Percentiles rank a stretch among this genome's conserved stretches.
Evolutionary conservation across 345 rosid genomes (phyloP).

Genomic region (Heritiera littoralis): DNA sequence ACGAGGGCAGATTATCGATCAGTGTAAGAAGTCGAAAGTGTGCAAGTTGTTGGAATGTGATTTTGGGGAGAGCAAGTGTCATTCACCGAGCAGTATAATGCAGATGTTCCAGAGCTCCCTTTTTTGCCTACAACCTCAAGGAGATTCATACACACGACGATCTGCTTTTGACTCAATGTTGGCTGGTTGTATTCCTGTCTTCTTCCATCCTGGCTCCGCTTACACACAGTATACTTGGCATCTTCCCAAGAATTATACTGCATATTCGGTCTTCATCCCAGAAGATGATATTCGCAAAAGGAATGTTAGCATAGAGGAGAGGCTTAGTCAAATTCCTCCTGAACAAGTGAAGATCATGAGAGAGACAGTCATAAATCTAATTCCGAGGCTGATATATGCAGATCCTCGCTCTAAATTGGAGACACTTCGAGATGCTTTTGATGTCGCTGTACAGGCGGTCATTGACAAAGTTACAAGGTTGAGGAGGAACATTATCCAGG

Average conservation of each 20-base stretch:
- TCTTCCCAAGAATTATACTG: slow-evolving; percentile 75
- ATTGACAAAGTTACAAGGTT: slow-evolving; percentile 76
- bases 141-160: slow-evolving; percentile 86
- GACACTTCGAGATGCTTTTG: slow-evolving; percentile 72
- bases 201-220: slow-evolving; percentile 94
- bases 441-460: slow-evolving; percentile 76
- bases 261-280: slow-evolving; percentile 87
- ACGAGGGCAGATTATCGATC: slow-evolving; percentile 78
- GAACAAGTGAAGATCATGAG: slow-evolving; percentile 76
- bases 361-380: slow-evolving; percentile 71
- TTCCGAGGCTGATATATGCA: slow-evolving; percentile 69
- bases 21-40: slow-evolving; percentile 56
- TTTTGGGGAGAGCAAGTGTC: slow-evolving; percentile 92
- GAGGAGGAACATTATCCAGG: slow-evolving; percentile 76
- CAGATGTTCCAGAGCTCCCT: slow-evolving; percentile 81
- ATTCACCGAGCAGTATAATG: slow-evolving; percentile 89
- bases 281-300: slow-evolving; percentile 74
- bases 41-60: slow-evolving; percentile 80
- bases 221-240: slow-evolving; percentile 92
- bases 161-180: slow-evolving; percentile 86
- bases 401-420: slow-evolving; percentile 76
- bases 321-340: slow-evolving; percentile 63
- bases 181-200: slow-evolving; percentile 89
- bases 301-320: slow-evolving; percentile 72
- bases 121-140: slow-evolving; percentile 90